Evolutionary conservation across 1,284 basidiomycete species (phyloP).

Genomic region (Tilletia walkeri): DNA sequence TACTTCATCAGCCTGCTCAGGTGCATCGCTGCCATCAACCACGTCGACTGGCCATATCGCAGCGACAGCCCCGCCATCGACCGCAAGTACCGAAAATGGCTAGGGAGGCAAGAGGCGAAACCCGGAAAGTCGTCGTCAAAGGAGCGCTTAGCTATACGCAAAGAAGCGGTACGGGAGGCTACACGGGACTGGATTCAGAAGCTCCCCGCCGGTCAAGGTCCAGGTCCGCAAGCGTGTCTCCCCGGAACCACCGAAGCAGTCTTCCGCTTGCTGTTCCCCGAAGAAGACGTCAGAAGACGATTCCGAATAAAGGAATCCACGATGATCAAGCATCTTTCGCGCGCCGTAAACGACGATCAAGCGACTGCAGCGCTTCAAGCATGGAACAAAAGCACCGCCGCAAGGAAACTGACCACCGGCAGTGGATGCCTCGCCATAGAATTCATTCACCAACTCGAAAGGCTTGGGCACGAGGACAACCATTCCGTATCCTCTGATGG

Average conservation of each 20-base stretch:
- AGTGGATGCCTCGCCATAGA: constrained; percentile 10
- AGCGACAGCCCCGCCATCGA: not conserved
- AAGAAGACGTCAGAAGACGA: constrained; percentile 1
- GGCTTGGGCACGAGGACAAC: not conserved
- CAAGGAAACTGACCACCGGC: not conserved
- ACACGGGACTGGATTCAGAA: not conserved
- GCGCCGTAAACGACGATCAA: not conserved
- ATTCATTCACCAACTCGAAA: not conserved
- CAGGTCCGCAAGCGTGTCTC: constrained; percentile 3
- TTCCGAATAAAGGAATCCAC: not conserved
- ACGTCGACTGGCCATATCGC: not conserved
- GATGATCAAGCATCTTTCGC: not conserved
- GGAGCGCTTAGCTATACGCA: not conserved
- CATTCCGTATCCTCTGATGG: not conserved
- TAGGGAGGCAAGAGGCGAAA: not conserved
- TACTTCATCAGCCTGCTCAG: not conserved
- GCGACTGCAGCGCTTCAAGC: not conserved
- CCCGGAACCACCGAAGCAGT: not conserved
- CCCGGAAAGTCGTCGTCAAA: not conserved
- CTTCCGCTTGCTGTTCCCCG: constrained; percentile 11
- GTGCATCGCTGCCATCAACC: constrained; percentile 7
- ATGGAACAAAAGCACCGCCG: not conserved
- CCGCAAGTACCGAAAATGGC: not conserved
- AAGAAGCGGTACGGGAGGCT: not conserved
- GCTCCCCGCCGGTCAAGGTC: not conserved